phyloP scores from a whole-genome alignment of 495 filamentous ascomycete genomes.

The Immersiella caudata region DNA sequence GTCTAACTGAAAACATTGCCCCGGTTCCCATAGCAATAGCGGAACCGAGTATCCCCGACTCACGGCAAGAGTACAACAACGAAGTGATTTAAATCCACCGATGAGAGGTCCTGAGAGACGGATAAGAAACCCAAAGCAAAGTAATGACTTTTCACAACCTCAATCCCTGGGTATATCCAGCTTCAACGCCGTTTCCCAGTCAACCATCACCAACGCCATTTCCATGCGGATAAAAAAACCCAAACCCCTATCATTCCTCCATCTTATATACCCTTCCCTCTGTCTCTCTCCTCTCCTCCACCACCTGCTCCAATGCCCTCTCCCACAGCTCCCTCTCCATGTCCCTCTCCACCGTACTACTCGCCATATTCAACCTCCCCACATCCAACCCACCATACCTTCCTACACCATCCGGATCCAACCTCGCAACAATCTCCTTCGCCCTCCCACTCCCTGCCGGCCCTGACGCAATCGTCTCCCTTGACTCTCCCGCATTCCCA shows the following conservation, averaged over 20 bases:
- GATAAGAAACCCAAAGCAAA: not conserved
- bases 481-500: not conserved
- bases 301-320: slow-evolving; percentile 51
- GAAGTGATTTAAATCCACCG: too few relatives aligned
- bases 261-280: slow-evolving; percentile 24
- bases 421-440: slow-evolving; percentile 26
- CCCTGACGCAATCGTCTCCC: not conserved
- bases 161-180: not conserved
- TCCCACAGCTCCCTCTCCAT: slow-evolving; percentile 80
- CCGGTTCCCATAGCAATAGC: not conserved
- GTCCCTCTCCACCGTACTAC: slow-evolving; percentile 72
- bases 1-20: not conserved
- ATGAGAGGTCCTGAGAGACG: too few relatives aligned
- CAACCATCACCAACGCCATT: not conserved
- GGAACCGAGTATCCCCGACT: not conserved
- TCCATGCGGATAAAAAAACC: not conserved
- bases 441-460: not conserved
- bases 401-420: slow-evolving; percentile 55
- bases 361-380: slow-evolving; percentile 82
- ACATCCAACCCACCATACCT: slow-evolving; percentile 70
- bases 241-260: slow-evolving; percentile 26
- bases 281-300: slow-evolving; percentile 13
- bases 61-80: not conserved
- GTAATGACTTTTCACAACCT: not conserved
- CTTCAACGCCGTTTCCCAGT: slow-evolving; percentile 4